Base-by-base conservation (phyloP, 345 rosid species). In the Durio zibethinus region DNA sequence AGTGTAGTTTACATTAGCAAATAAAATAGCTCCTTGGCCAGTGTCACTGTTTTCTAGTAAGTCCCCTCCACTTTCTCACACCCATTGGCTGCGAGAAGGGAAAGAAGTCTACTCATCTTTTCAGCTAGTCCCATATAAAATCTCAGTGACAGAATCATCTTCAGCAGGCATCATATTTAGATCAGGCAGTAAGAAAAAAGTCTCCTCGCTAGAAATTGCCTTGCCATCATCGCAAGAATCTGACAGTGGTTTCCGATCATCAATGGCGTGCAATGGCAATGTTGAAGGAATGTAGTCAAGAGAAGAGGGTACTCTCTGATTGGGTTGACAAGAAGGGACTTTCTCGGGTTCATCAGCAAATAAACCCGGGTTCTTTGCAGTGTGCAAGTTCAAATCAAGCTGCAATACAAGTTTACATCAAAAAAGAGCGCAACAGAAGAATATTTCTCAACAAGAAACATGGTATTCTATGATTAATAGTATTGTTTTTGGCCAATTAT, bases 131-230 rank as follows among this genome's bases (percentile, higher is more conserved):
- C 87, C 85, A 18, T 80, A 79, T 72, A 82, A 70, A 31, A 77
- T 79, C 40, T 83, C 90, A 6, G 82, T 27, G 25, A 75, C 66
- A 48, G 80, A 75, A 5, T 88, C 92, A 73, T 82, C 92, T n/a
- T 86, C 94, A 0, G 68, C 66, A 1, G 91, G 95, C 82, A 81
- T 78, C 91, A 88, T 87, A 66, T 94, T 94, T 50, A 94, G 87
- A 88, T 94, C 98, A 43, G 97, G 96, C 11, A 90, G 78, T 69
- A 87, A 7, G 82, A 87, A 87, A 25, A 74, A 70, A 77, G 82
- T 70, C 16, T 81, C 77, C 29, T 5, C 73, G 0, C 70, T 43
- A 14, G 63, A 15, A 16, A 0, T 57, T 40, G 70, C 79, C 66
- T 85, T 78, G n/a, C 61, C 68, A 0, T 47, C 60, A 64, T 83